These are phyloP conservation scores for Arachnopeziza araneosa DNA, from an alignment of 2,329 filamentous ascomycete species.

Conservation along the genomic window DNA sequence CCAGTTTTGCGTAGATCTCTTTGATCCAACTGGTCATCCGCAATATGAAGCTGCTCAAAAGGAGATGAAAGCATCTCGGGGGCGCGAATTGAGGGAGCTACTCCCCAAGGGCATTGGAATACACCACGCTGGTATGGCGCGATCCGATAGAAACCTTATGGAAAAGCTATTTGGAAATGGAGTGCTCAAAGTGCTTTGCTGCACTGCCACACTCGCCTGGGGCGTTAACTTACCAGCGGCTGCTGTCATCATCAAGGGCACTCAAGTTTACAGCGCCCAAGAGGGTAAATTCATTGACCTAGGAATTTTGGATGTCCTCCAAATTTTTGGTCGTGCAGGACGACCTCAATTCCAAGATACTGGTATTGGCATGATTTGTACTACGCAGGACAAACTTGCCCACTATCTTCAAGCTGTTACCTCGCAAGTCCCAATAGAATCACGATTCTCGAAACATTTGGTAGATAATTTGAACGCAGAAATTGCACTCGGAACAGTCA, in stretches of 20 bases:
- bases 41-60: slow-evolving; percentile 73
- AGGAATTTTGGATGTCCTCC: slow-evolving; percentile 91
- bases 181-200: slow-evolving; percentile 94
- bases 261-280: slow-evolving; percentile 92
- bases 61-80: slow-evolving; percentile 81
- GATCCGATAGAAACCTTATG: slow-evolving; percentile 91
- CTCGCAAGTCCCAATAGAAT: slow-evolving; percentile 94
- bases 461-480: slow-evolving; percentile 98
- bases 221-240: slow-evolving; percentile 97
- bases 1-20: slow-evolving; percentile 70
- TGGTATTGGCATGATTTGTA: slow-evolving; percentile 97
- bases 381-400: slow-evolving; percentile 84
- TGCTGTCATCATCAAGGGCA: slow-evolving; percentile 96
- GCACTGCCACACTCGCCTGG: slow-evolving; percentile 96
- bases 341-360: slow-evolving; percentile 96
- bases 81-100: slow-evolving; percentile 81
- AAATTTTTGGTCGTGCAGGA: slow-evolving; percentile 97
- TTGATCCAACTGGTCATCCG: slow-evolving; percentile 75
- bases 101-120: slow-evolving; percentile 88
- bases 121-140: slow-evolving; percentile 94
- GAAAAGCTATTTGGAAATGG: slow-evolving; percentile 87
- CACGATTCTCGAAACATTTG: slow-evolving; percentile 86
- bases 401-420: slow-evolving; percentile 93
- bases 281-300: slow-evolving; percentile 96
- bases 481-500: slow-evolving; percentile 89